phyloP scores from a whole-genome alignment of 1,284 basidiomycete genomes.

The Earliella scabrosa region DNA sequence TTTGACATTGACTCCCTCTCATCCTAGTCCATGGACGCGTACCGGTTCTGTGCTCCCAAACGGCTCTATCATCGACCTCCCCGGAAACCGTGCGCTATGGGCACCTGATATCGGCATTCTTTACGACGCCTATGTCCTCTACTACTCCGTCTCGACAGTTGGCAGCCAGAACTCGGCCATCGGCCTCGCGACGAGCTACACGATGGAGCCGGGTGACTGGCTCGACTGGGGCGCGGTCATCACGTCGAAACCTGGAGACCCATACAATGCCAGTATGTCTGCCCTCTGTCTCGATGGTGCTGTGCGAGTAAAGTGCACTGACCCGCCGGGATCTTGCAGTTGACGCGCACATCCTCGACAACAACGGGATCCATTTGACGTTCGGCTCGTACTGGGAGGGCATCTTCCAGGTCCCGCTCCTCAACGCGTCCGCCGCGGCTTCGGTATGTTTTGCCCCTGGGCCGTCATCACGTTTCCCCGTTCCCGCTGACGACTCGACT shows the following conservation, averaged over 20 bases:
- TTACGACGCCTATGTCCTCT: conserved; percentile 29
- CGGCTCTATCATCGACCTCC: conserved; percentile 11
- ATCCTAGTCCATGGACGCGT: conserved; percentile 16
- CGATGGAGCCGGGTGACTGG: conserved; percentile 39
- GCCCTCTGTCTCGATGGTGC: too few relatives aligned
- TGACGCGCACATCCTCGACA: conserved; percentile 17
- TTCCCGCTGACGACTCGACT: conserved; percentile 1
- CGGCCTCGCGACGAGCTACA: conserved; percentile 36
- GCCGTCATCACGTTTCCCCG: not conserved
- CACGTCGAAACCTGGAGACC: conserved; percentile 30
- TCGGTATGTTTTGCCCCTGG: not conserved
- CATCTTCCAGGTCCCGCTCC: conserved; percentile 8
- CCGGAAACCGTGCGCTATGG: conserved; percentile 15
- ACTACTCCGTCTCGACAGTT: conserved; percentile 38
- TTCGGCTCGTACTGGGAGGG: conserved; percentile 15
- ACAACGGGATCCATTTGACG: conserved; percentile 8
- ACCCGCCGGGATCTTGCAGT: not conserved
- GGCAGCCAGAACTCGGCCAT: conserved; percentile 38
- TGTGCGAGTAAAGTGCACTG: too few relatives aligned
- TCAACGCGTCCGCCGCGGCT: not conserved
- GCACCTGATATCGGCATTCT: conserved; percentile 19
- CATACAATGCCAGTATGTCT: conserved; percentile 34
- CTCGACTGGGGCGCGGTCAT: conserved; percentile 38
- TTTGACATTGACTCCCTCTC: not conserved
- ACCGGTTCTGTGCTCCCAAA: conserved; percentile 18